Conservation (phyloP, 805 yeast species). For the Pichia occidentalis region DNA sequence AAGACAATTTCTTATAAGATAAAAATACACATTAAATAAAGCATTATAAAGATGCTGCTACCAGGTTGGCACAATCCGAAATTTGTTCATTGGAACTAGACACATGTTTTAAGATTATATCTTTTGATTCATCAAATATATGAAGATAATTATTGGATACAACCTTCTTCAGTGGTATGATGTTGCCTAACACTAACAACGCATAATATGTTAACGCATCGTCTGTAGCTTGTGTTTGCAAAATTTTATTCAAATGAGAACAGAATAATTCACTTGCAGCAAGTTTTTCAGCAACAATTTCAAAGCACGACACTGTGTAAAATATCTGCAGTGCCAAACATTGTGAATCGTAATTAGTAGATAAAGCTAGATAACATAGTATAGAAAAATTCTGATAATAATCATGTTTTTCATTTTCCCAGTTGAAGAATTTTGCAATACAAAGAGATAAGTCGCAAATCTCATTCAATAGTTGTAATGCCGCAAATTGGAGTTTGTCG, state of each 20-base stretch:
- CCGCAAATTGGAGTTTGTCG: conserved; percentile 36
- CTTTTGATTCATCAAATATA: conserved; percentile 1
- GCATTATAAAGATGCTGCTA: conserved; percentile 1
- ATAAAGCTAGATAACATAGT: conserved; percentile 34
- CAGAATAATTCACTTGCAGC: conserved; percentile 18
- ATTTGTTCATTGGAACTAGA: conserved; percentile 6
- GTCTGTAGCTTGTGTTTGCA: conserved; percentile 16
- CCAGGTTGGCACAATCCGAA: neutral
- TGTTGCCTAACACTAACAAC: neutral
- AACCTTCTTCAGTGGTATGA: neutral
- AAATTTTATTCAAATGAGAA: conserved; percentile 13
- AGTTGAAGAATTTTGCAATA: conserved; percentile 55
- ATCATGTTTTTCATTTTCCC: conserved; percentile 29
- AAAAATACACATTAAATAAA: neutral
- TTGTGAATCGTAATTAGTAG: conserved; percentile 37
- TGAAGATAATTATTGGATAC: neutral
- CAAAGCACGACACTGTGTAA: conserved; percentile 26
- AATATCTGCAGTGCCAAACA: conserved; percentile 27
- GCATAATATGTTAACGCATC: conserved; percentile 16
- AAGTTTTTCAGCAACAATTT: conserved; percentile 21
- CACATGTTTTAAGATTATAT: neutral
- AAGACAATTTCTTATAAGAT: conserved; percentile 13
- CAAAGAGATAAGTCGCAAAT: conserved; percentile 33
- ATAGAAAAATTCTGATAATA: conserved; percentile 36
- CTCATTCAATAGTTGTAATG: conserved; percentile 46